Conservation (phyloP, 2,329 filamentous ascomycete species). For the Neofusicoccum sp. region DNA sequence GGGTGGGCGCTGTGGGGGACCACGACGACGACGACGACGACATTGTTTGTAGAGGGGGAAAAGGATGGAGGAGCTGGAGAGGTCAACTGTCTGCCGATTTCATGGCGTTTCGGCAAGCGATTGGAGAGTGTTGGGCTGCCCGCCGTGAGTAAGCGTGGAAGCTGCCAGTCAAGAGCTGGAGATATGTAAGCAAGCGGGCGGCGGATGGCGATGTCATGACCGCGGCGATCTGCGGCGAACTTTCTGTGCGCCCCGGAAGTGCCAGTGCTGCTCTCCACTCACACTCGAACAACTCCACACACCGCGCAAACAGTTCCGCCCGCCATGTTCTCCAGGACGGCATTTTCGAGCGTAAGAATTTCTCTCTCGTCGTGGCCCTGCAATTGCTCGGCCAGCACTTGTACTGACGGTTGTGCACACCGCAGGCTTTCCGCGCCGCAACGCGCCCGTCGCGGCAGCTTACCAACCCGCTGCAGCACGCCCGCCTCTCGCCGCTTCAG, state of each 20-base stretch:
- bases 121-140: neutral
- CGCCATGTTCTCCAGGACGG: slow-evolving; percentile 42
- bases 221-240: slow-evolving; percentile 29
- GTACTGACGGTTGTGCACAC: neutral
- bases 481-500: slow-evolving; percentile 48
- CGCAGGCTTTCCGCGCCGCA: slow-evolving; percentile 40
- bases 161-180: neutral
- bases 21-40: no score
- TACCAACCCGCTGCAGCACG: slow-evolving; percentile 35
- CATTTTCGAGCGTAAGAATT: slow-evolving; percentile 36
- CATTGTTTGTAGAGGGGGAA: neutral
- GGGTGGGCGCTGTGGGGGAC: neutral
- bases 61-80: neutral
- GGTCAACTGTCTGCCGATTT: neutral
- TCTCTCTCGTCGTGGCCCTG: neutral
- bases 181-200: slow-evolving; percentile 16
- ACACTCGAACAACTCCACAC: slow-evolving; percentile 18
- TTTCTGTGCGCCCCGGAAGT: slow-evolving; percentile 24
- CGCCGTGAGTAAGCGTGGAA: neutral
- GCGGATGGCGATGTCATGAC: slow-evolving; percentile 14
- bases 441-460: slow-evolving; percentile 33
- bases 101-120: neutral
- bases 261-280: slow-evolving; percentile 12
- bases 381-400: neutral
- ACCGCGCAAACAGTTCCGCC: neutral